These are phyloP conservation scores for Benincasa hispida DNA, from an alignment of 306 rosid species.

Conservation along the genomic window DNA sequence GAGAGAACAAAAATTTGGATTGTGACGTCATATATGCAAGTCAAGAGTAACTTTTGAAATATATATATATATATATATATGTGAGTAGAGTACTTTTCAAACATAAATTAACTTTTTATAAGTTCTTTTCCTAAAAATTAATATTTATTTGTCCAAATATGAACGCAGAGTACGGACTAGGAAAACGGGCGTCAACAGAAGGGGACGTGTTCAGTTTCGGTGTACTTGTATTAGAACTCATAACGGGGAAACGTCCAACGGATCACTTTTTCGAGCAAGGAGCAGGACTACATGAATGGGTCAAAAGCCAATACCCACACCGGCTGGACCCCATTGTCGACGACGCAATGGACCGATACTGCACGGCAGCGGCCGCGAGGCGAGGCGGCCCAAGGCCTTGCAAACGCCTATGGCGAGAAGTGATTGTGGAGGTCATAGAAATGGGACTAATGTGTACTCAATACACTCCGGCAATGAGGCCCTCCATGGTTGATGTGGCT, in stretches of 20 bases:
- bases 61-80: too few species aligned
- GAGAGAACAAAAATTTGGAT: too few species aligned
- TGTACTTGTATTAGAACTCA: conserved; percentile 57
- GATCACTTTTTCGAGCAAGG: conserved; percentile 55
- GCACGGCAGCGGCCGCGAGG: conserved; percentile 11
- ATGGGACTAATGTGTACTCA: conserved; percentile 77
- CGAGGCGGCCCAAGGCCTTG: conserved; percentile 1
- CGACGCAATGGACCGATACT: conserved; percentile 34
- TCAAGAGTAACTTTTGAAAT: too few species aligned
- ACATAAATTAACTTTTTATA: too few species aligned
- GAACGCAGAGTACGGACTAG: conserved; percentile 71
- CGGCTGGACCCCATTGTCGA: conserved; percentile 43
- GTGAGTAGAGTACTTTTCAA: too few species aligned
- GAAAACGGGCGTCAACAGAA: conserved; percentile 51
- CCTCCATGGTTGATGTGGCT: conserved; percentile 69
- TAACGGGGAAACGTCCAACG: conserved; percentile 64
- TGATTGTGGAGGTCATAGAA: conserved; percentile 59
- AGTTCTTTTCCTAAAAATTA: too few species aligned
- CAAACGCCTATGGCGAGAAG: conserved; percentile 29
- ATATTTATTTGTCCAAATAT: too few species aligned
- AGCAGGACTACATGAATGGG: conserved; percentile 71
- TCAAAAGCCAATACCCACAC: conserved; percentile 49
- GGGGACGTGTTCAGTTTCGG: conserved; percentile 89
- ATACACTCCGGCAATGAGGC: conserved; percentile 54
- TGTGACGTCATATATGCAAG: too few species aligned